Base-by-base conservation (phyloP, 2,329 filamentous ascomycete species). In the Colletotrichum sp. region DNA sequence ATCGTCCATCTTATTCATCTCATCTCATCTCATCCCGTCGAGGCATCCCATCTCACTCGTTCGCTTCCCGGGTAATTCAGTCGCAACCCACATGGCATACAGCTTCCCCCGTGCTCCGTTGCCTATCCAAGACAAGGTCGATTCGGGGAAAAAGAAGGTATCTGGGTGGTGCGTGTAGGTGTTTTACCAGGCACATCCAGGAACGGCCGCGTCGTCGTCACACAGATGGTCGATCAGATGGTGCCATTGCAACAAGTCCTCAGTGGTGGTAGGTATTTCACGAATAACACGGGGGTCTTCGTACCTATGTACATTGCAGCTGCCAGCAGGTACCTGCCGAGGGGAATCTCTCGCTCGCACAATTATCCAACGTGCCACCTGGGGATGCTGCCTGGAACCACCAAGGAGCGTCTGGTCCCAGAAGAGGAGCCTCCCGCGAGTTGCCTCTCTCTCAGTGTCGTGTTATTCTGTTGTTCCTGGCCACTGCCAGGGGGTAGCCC, bases 181-280 rank as follows among this genome's bases (percentile, higher is more conserved):
- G 65, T 74, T 66, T 70, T 30, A 43, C 36, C 55, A 67, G 62
- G 62, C 69, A 56, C 56, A 73, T 67, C 69, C 73, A 75, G 73
- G 69, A 75, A 72, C 67, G 69, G 55, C 56, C 39, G 64, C 69
- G 70, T 75, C 69, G 70, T 75, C 69, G 73, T 75, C 73, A 75
- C 43, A 58, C 43, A 39, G 43, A 68, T 75, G 70, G 70, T 66
- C 73, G 73, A 75, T 75, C 73, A 68, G 70, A 75, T 75, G 73
- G 70, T 68, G 70, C 73, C 58, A 75, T 75, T 56, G 64, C 43
- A 30, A 27, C 64, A 70, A 64, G 55, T 67, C 30, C 61, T 66
- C 34, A 61, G 22, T 48, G 71, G 71, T 70, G 32, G 66, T 74
- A 43, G 22, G 22, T 22, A 22, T 58, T 74, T 70, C 43, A 58